phyloP scores from a whole-genome alignment of 75 land plant genomes.

The Sequoiadendron giganteum region DNA sequence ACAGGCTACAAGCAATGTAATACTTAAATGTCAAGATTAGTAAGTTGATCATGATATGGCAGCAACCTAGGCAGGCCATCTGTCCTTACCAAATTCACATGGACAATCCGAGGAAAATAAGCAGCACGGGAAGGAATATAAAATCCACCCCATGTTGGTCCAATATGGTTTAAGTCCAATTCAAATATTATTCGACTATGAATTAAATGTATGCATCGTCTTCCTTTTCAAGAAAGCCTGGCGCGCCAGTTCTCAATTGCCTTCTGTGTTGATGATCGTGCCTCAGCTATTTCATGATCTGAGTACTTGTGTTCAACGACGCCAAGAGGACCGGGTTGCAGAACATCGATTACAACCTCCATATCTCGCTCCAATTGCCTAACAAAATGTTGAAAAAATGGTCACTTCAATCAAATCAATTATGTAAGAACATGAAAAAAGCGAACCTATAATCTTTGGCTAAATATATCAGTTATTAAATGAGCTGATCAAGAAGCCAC shows the following conservation, averaged over 20 bases:
- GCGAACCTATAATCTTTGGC: background rate
- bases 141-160: background rate
- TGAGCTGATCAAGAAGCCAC: background rate
- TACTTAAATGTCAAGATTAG: background rate
- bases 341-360: constrained; percentile 67
- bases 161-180: background rate
- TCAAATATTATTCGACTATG: background rate
- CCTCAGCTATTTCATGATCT: constrained; percentile 45
- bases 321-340: constrained; percentile 84
- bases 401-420: background rate
- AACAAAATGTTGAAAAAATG: background rate
- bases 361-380: constrained; percentile 67
- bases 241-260: constrained; percentile 66
- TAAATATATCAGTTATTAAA: background rate
- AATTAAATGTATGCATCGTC: background rate
- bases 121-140: background rate
- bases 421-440: background rate
- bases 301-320: constrained; percentile 77
- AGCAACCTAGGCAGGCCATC: background rate
- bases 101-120: background rate
- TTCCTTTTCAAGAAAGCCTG: constrained; percentile 8
- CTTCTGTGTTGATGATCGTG: constrained; percentile 32
- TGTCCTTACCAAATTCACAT: background rate
- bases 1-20: background rate
- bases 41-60: background rate